Evolutionary conservation across 805 yeast species (phyloP).

Genomic region (Hanseniaspora guilliermondii): DNA sequence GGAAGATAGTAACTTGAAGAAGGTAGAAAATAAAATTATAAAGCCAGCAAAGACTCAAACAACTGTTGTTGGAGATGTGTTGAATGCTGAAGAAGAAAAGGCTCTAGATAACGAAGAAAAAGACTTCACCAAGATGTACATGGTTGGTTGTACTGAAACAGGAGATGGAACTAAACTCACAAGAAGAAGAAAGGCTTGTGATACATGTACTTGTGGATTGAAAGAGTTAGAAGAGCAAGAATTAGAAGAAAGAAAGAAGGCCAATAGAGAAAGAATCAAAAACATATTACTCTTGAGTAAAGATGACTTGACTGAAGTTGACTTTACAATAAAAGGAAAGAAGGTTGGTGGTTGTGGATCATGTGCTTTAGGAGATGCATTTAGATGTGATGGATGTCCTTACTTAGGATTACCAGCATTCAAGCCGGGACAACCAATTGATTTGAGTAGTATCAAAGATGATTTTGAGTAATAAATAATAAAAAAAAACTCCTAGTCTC

Average conservation of each 20-base stretch:
- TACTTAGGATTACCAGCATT: slow-evolving; percentile 94
- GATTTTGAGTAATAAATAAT: slow-evolving; percentile 38
- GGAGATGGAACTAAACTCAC: slow-evolving; percentile 23
- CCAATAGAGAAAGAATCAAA: slow-evolving; percentile 32
- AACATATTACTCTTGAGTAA: slow-evolving; percentile 39
- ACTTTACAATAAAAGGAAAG: slow-evolving; percentile 92
- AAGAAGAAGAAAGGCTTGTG: slow-evolving; percentile 71
- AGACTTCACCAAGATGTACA: slow-evolving; percentile 10
- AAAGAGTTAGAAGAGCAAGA: slow-evolving; percentile 73
- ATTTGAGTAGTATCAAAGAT: slow-evolving; percentile 62
- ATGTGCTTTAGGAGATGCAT: slow-evolving; percentile 95
- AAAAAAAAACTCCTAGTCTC: too few relatives aligned
- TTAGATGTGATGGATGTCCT: slow-evolving; percentile 97
- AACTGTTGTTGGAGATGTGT: slow-evolving; percentile 18
- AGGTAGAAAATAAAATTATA: slow-evolving; percentile 6
- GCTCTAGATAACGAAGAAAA: slow-evolving; percentile 11
- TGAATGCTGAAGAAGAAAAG: slow-evolving; percentile 29
- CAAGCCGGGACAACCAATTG: slow-evolving; percentile 89
- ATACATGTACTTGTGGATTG: slow-evolving; percentile 95
- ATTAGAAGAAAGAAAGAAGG: slow-evolving; percentile 26
- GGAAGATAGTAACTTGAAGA: background rate
- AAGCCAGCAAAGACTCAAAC: slow-evolving; percentile 36
- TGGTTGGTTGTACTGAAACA: slow-evolving; percentile 21
- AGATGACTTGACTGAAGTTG: slow-evolving; percentile 77
- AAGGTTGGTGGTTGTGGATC: slow-evolving; percentile 91